Percentiles rank a stretch among this genome's conserved stretches.
Evolutionary conservation across 352 stramenopile species (phyloP).

Genomic region (Pythium folliculosum): DNA sequence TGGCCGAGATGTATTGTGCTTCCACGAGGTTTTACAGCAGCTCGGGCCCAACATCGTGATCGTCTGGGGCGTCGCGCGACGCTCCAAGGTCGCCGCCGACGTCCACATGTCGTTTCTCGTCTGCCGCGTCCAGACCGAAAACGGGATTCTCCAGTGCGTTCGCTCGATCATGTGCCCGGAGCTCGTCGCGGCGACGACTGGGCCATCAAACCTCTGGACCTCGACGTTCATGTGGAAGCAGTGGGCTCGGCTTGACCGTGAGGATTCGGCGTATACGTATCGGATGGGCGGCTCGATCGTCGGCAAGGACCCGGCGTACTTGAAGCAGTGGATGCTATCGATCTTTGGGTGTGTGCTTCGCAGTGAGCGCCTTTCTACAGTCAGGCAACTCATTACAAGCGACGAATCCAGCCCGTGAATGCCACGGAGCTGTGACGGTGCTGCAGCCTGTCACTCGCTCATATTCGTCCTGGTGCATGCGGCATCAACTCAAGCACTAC

Average conservation of each 20-base stretch:
- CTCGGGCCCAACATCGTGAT: slow-evolving; percentile 3
- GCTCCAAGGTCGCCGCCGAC: not conserved
- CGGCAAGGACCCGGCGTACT: not conserved
- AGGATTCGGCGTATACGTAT: not conserved
- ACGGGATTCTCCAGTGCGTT: not conserved
- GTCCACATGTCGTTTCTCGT: slow-evolving; percentile 1
- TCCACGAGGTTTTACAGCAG: not conserved
- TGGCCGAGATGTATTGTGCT: not conserved
- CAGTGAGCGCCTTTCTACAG: not conserved
- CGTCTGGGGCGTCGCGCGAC: not conserved
- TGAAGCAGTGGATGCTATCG: slow-evolving; percentile 5
- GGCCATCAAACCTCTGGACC: not conserved
- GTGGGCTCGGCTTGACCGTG: not conserved
- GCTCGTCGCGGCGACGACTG: not conserved
- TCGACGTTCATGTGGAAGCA: not conserved
- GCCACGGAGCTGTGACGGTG: too few relatives aligned
- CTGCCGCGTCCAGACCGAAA: not conserved
- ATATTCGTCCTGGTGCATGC: too few relatives aligned
- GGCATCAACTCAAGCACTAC: too few relatives aligned
- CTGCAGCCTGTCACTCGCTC: too few relatives aligned
- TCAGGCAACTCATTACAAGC: not conserved
- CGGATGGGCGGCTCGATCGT: not conserved
- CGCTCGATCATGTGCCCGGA: not conserved
- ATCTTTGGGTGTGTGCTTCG: slow-evolving; percentile 1
- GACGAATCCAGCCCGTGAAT: too few relatives aligned